Base-by-base conservation (phyloP, 2,329 filamentous ascomycete species). In the Alternaria triticimaculans region DNA sequence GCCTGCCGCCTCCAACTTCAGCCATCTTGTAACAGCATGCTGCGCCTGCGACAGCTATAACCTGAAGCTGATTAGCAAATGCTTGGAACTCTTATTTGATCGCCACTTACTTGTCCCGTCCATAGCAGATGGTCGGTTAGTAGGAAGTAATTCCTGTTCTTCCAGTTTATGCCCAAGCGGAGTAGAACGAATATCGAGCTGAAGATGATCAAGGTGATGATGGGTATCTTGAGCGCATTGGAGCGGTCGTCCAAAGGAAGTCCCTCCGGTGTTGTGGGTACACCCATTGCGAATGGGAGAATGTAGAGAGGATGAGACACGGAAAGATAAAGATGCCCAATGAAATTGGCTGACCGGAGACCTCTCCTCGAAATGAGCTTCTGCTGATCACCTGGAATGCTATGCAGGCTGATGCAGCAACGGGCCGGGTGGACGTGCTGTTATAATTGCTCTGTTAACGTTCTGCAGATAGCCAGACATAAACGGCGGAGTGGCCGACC, bases 111-210 rank as follows among this genome's bases (percentile, higher is more conserved):
- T 51, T 69, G 63, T 10, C 72, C 72, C 4, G 67, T 71, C 72
- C 70, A 74, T 55, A 75, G 46, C 0, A 75, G 58, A 21, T 75
- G 71, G 43, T 75, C 72, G 8, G 70, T 73, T 10, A 75, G 46
- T 41, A 74, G 60, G 28, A 67, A 69, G 53, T 60, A 73, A 37
- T 71, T 73, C 11, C 70, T 65, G 9, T 75, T 73, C 33, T 15
- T 69, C 33, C 58, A 67, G 46, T 71, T 75, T 18, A 73, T 58
- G 9, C 60, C 56, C 9, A 75, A 26, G 3, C 73, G 63, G 28
- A 74, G 43, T 15, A 55, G 14, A 10, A 75, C 71, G n/a, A 75
- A 74, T 4, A 70, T 58, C 5, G 69, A 73, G 33, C 69, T 73
- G 58, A 75, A 70, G 0, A 66, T 23, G 9, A 72, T 70, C 59